These are phyloP conservation scores for Erigeron canadensis DNA, from an alignment of 129 eudicot species.

Conservation along the genomic window DNA sequence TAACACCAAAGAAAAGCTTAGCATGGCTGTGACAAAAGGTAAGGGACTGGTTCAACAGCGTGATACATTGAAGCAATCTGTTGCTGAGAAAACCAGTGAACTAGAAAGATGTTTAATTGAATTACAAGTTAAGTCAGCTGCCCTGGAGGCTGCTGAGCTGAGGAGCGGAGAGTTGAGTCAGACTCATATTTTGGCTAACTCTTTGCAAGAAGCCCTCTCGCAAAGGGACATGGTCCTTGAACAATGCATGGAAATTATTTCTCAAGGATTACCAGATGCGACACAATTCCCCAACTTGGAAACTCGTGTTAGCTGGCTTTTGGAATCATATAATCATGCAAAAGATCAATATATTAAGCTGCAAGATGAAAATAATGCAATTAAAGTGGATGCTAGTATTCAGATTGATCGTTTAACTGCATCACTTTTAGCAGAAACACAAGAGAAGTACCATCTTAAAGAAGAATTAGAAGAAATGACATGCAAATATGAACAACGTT, in stretches of 20 bases:
- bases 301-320: conserved; percentile 57
- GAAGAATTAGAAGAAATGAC: conserved; percentile 55
- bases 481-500: conserved; percentile 38
- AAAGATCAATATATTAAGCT: conserved; percentile 42
- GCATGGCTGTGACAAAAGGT: conserved; percentile 95
- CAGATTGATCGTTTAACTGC: conserved; percentile 56
- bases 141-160: conserved; percentile 66
- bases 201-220: conserved; percentile 62
- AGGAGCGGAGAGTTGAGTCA: conserved; percentile 48
- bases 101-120: conserved; percentile 53
- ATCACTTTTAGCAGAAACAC: conserved; percentile 50
- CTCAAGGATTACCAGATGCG: conserved; percentile 57
- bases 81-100: conserved; percentile 78
- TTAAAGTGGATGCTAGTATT: conserved; percentile 47
- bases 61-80: conserved; percentile 76
- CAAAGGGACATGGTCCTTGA: conserved; percentile 57
- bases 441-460: conserved; percentile 54
- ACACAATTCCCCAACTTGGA: conserved; percentile 49
- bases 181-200: conserved; percentile 47
- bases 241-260: conserved; percentile 59
- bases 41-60: conserved; percentile 93
- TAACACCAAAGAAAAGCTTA: conserved; percentile 89
- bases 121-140: conserved; percentile 69
- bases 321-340: conserved; percentile 46
- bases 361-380: conserved; percentile 46